Base-by-base conservation (phyloP, 2,329 filamentous ascomycete species). In the Calonectria pseudoreteaudii region DNA sequence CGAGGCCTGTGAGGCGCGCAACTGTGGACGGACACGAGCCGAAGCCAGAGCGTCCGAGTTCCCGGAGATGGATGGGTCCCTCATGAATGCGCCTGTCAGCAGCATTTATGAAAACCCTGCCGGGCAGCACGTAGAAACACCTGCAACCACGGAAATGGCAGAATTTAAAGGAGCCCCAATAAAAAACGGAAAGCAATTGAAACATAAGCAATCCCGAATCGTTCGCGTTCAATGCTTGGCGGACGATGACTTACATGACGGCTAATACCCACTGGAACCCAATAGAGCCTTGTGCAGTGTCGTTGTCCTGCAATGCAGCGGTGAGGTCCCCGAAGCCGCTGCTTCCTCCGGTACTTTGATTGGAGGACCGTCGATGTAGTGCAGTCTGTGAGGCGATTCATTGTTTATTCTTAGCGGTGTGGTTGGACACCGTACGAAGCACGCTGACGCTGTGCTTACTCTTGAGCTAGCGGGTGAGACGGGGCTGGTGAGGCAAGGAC, bases 391-490 rank as follows among this genome's bases (percentile, higher is more conserved):
- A 60, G 34, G 34, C 13, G 56, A 60, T 60, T 38, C 34, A 18
- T 36, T n/a, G 56, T 60, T 60, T 44, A 60, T 56, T 56, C 31
- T 60, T 38, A 36, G 56, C 13, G 23, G n/a, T 16, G 56, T 60
- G 56, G 56, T 60, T 60, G 56, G 56, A 26, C 28, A n/a, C n/a
- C 26, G 13, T 26, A 60, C 56, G 56, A 20, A 53, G 16, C 28
- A n/a, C n/a, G 56, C 56, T 60, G 56, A 60, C 56, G 56, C 56
- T 60, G 56, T 60, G 56, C 56, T 60, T 38, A 60, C 56, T 18
- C 7, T 60, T n/a, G 31, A 38, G 56, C 56, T 60, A 60, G 34
- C 5, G 56, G 56, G 56, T 36, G 34, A 53, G 34, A 60, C 28
- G 56, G 56, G 56, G 56, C 56, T 60, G 56, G n/a, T 38, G 56